Evolutionary conservation across 2,329 filamentous ascomycete species (phyloP), one percentile per base, ranked within the genome.

Genomic region (Chaetomium olivaceum): DNA sequence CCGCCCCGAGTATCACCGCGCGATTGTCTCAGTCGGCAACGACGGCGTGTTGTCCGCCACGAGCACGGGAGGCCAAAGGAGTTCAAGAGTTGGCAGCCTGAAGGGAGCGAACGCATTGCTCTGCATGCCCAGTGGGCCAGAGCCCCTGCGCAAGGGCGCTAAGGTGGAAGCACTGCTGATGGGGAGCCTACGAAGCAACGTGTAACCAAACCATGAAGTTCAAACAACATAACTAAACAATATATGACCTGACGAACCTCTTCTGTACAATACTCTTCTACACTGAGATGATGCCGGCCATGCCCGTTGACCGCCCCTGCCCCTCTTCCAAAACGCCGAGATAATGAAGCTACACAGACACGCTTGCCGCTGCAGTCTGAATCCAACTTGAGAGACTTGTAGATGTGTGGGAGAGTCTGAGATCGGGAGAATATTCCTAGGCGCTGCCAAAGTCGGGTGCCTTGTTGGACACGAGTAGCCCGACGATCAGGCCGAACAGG

Each of bases 401-500:
- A 29, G 54, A 58, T 63, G 61, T n/a, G 64, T 63, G 33, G 43
- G 33, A 50, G 33, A 36, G n/a, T 21, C 23, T 58, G 25, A 31
- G 61, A 23, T 48, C 19, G 54, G 12, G 43, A 16, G 21, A 27
- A 16, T 21, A 21, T 11, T 43, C 12, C 14, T 60, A 64, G 60
- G 62, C 69, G 68, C 76, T 75, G 68, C 82, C 83, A 68, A 97
- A 96, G 69, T 93, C 91, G 27, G 82, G 77, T 29, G 95, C 93
- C 80, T 95, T 96, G 77, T 89, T 86, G 66, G 92, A 91, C 61
- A 98, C 86, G 71, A 99, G 84, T 63, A 99, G 85, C 55, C 96
- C 95, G 72, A 99, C 89, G 75, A 99, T 99, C 69, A 99, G 85
- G 66, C 95, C 96, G 75, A 99, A 99, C 3, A 99, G 87, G 69